Percentiles rank a stretch among this genome's conserved stretches.
Conservation (phyloP, 306 rosid species). For the Rosa rugosa region DNA sequence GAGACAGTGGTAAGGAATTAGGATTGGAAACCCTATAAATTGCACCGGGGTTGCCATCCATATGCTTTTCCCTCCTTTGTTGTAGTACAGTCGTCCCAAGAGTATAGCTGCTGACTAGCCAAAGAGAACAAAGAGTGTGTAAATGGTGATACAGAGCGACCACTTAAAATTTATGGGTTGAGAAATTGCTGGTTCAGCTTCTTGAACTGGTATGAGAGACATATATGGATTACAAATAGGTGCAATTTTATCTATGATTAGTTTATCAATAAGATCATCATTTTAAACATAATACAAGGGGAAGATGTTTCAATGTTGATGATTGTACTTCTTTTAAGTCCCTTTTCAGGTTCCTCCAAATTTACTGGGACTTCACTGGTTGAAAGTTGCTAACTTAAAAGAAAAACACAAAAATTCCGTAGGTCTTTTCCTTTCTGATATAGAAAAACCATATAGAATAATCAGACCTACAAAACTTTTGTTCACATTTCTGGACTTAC, state of each 20-base stretch:
- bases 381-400: background rate
- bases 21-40: background rate
- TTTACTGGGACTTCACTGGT: background rate
- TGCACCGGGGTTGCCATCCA: background rate
- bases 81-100: constrained; percentile 43
- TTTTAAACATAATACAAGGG: background rate
- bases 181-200: background rate
- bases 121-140: constrained; percentile 15
- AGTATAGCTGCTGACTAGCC: constrained; percentile 41
- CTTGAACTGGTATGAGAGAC: background rate
- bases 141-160: constrained; percentile 18
- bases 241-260: constrained; percentile 6
- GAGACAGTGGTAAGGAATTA: constrained; percentile 1
- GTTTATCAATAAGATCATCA: background rate
- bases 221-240: background rate
- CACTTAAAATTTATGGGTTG: background rate
- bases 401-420: background rate
- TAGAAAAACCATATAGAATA: background rate
- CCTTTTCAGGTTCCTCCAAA: background rate
- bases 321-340: background rate
- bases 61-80: constrained; percentile 40
- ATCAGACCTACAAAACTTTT: background rate
- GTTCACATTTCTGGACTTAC: constrained; percentile 1
- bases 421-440: background rate
- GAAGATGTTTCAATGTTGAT: background rate